A percentile compares a stretch with the other conserved stretches of the same genome.
These are phyloP conservation scores for Cubamyces lactineus DNA, from an alignment of 768 basidiomycete species.

Conservation along the genomic window DNA sequence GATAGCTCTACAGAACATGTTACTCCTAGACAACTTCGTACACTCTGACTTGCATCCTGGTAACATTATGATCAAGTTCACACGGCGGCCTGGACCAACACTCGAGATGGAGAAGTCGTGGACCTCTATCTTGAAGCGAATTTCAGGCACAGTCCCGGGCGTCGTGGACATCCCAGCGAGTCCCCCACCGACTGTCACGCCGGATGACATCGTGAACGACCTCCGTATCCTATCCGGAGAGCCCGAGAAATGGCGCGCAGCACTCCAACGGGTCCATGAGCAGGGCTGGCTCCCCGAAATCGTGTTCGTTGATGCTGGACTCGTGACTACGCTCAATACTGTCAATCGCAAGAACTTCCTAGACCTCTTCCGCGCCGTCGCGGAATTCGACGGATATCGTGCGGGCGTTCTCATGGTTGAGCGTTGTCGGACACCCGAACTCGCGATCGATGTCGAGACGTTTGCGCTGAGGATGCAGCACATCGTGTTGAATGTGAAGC, in stretches of 20 bases:
- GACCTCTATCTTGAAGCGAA: slow-evolving; percentile 47
- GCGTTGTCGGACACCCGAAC: slow-evolving; percentile 87
- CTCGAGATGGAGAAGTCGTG: slow-evolving; percentile 50
- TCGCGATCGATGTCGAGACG: slow-evolving; percentile 89
- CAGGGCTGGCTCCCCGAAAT: slow-evolving; percentile 91
- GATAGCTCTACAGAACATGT: slow-evolving; percentile 76
- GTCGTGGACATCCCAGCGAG: slow-evolving; percentile 1
- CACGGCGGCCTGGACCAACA: slow-evolving; percentile 71
- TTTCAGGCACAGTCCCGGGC: slow-evolving; percentile 1
- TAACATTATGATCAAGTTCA: slow-evolving; percentile 98
- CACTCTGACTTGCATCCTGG: slow-evolving; percentile 92
- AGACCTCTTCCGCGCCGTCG: slow-evolving; percentile 94
- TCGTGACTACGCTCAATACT: slow-evolving; percentile 85
- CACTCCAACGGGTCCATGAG: slow-evolving; percentile 60
- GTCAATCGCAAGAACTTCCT: slow-evolving; percentile 91
- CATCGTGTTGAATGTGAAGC: slow-evolving; percentile 89
- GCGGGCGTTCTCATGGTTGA: slow-evolving; percentile 96
- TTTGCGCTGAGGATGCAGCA: slow-evolving; percentile 99
- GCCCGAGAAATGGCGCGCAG: slow-evolving; percentile 69
- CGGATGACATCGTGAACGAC: slow-evolving; percentile 62
- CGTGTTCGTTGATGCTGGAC: slow-evolving; percentile 95
- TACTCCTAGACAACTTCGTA: slow-evolving; percentile 96
- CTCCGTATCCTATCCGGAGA: slow-evolving; percentile 63
- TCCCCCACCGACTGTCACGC: slow-evolving; percentile 1
- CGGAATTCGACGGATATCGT: slow-evolving; percentile 96